Conservation (phyloP, 2,329 filamentous ascomycete species). For the Blastomyces gilchristii region DNA sequence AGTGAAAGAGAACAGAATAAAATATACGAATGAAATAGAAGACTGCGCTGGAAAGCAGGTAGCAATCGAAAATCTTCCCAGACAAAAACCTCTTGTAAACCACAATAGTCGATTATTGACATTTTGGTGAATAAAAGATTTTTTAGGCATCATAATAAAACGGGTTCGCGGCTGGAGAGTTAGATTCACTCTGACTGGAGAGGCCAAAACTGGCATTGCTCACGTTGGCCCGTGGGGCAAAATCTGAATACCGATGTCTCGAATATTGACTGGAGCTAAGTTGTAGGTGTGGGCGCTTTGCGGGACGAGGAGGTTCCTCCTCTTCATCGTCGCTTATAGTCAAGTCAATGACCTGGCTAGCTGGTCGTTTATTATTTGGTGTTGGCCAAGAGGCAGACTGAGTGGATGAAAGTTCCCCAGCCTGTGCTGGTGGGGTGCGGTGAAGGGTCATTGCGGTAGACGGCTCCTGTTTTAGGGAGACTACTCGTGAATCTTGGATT, state of each 20-base stretch:
- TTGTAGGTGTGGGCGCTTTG: slow-evolving; percentile 24
- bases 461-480: slow-evolving; percentile 31
- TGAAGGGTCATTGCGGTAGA: slow-evolving; percentile 21
- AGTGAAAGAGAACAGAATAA: slow-evolving; percentile 29
- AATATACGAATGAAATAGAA: slow-evolving; percentile 16
- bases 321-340: slow-evolving; percentile 45
- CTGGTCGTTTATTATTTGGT: slow-evolving; percentile 35
- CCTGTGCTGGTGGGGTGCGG: slow-evolving; percentile 26
- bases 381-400: slow-evolving; percentile 28
- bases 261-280: slow-evolving; percentile 12
- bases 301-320: slow-evolving; percentile 32
- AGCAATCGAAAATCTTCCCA: not conserved
- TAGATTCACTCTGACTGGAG: slow-evolving; percentile 15
- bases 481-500: slow-evolving; percentile 31
- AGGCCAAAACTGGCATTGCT: slow-evolving; percentile 18
- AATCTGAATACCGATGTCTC: slow-evolving; percentile 10
- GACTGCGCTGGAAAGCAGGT: not conserved
- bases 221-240: slow-evolving; percentile 17
- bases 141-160: slow-evolving; percentile 15
- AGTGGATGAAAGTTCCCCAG: slow-evolving; percentile 30
- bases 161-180: slow-evolving; percentile 11
- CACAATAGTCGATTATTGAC: not conserved
- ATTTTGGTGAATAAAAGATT: not conserved
- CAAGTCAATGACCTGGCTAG: slow-evolving; percentile 44
- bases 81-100: too few relatives aligned